Conservation (phyloP, 2,329 filamentous ascomycete genomes). For the Aspergillus viridinutans region DNA sequence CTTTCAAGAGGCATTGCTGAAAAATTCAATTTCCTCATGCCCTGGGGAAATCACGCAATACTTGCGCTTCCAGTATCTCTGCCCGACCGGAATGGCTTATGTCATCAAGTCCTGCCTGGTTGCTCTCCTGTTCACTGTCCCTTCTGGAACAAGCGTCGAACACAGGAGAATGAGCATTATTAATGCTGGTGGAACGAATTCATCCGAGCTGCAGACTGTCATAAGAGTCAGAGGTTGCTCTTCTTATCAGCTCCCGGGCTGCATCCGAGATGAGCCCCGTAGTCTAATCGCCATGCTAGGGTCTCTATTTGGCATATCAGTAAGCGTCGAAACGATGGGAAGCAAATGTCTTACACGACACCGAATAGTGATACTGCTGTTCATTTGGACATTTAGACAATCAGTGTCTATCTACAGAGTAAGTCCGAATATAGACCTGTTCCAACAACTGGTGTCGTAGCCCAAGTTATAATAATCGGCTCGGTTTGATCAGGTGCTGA, state of each 20-base stretch:
- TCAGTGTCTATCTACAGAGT: too few species aligned
- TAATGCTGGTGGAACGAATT: not conserved
- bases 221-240: not conserved
- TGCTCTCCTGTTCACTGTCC: slow-evolving; percentile 18
- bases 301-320: not conserved
- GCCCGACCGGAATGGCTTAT: slow-evolving; percentile 13
- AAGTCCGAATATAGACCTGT: not conserved
- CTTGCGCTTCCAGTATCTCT: slow-evolving; percentile 22
- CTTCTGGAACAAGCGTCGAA: not conserved
- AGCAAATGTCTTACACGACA: not conserved
- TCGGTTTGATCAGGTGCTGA: not conserved
- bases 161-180: slow-evolving; percentile 1
- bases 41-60: slow-evolving; percentile 39
- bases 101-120: slow-evolving; percentile 4
- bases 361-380: not conserved
- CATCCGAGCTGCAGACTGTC: not conserved
- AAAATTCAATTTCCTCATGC: slow-evolving; percentile 30
- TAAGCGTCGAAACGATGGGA: not conserved
- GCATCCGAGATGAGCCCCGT: not conserved
- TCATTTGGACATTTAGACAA: not conserved
- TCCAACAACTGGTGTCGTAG: not conserved
- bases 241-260: not conserved
- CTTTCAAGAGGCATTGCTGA: slow-evolving; percentile 17
- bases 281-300: not conserved
- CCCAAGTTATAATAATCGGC: not conserved